A percentile compares a stretch with the other conserved stretches of the same genome.
These are phyloP conservation scores for Diplocarpon mali DNA, from an alignment of 2,329 filamentous ascomycete species.

Conservation along the genomic window DNA sequence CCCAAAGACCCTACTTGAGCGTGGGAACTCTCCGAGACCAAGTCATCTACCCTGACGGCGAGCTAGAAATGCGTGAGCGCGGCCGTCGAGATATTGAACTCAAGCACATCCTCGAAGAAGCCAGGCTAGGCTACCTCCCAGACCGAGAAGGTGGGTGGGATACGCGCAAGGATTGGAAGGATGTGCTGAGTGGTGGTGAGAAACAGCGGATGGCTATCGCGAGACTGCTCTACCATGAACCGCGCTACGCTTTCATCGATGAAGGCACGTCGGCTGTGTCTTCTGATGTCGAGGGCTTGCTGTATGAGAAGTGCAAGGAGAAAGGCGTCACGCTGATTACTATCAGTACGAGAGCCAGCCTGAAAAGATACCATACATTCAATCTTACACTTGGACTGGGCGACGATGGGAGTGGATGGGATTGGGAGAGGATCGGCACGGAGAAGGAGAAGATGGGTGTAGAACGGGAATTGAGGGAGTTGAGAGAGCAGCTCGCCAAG, in stretches of 20 bases:
- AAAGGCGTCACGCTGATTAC: conserved; percentile 93
- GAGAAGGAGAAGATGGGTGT: conserved; percentile 87
- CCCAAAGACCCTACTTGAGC: conserved; percentile 84
- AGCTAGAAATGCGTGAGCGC: conserved; percentile 81
- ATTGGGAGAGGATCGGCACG: conserved; percentile 87
- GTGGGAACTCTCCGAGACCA: conserved; percentile 91
- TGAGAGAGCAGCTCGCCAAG: conserved; percentile 67
- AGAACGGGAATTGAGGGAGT: conserved; percentile 78
- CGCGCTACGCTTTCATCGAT: conserved; percentile 86
- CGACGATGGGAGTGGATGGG: conserved; percentile 75
- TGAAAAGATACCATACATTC: conserved; percentile 93
- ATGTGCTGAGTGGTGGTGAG: conserved; percentile 92
- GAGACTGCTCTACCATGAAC: conserved; percentile 85
- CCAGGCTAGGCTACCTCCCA: conserved; percentile 77
- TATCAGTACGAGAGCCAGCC: conserved; percentile 83
- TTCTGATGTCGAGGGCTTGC: conserved; percentile 82
- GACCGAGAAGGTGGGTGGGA: conserved; percentile 94
- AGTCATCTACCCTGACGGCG: conserved; percentile 94
- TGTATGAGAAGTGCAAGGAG: conserved; percentile 90
- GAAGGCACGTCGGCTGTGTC: conserved; percentile 93
- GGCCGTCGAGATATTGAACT: conserved; percentile 70
- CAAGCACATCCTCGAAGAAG: conserved; percentile 67
- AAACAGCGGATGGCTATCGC: conserved; percentile 94
- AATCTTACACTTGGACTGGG: conserved; percentile 79
- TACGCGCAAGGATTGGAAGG: conserved; percentile 95